Percentiles rank a stretch among this genome's conserved stretches.
phyloP scores from a whole-genome alignment of 1,139 yeast genomes.

The Debaryomyces nepalensis region DNA sequence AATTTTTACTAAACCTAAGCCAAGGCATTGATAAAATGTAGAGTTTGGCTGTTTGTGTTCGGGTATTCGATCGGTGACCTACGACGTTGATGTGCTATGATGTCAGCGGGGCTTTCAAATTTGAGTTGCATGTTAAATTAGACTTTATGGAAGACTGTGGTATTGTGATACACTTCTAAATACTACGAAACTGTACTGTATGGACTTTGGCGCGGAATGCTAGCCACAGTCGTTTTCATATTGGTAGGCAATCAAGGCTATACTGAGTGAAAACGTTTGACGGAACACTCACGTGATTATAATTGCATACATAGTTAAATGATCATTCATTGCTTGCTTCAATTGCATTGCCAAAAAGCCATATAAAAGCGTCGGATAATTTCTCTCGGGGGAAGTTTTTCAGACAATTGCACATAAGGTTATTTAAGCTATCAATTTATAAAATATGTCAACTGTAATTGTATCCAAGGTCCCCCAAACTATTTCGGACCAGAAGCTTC shows the following conservation, averaged over 20 bases:
- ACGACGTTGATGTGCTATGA: too few relatives aligned
- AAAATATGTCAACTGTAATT: conserved; percentile 46
- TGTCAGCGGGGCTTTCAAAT: too few relatives aligned
- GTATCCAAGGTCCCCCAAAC: conserved; percentile 64
- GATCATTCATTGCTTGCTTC: conserved; percentile 9
- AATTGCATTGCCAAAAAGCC: background rate
- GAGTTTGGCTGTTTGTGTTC: too few relatives aligned
- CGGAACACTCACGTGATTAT: conserved; percentile 3
- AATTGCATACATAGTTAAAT: conserved; percentile 3
- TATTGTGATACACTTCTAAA: too few relatives aligned
- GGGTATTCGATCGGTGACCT: too few relatives aligned
- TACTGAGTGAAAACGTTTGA: background rate
- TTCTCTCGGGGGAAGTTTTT: background rate
- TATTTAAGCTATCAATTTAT: background rate
- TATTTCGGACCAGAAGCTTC: conserved; percentile 58
- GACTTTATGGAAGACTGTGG: too few relatives aligned
- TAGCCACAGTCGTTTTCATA: too few relatives aligned
- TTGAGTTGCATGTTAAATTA: too few relatives aligned
- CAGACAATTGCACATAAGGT: background rate
- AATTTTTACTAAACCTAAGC: too few relatives aligned
- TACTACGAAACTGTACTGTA: too few relatives aligned
- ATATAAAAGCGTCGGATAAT: conserved; percentile 3
- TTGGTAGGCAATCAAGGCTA: conserved; percentile 11
- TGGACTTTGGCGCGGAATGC: too few relatives aligned
- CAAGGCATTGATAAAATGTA: too few relatives aligned